phyloP scores from a whole-genome alignment of 2,329 filamentous ascomycete genomes.

The Decorospora gaudefroyi region DNA sequence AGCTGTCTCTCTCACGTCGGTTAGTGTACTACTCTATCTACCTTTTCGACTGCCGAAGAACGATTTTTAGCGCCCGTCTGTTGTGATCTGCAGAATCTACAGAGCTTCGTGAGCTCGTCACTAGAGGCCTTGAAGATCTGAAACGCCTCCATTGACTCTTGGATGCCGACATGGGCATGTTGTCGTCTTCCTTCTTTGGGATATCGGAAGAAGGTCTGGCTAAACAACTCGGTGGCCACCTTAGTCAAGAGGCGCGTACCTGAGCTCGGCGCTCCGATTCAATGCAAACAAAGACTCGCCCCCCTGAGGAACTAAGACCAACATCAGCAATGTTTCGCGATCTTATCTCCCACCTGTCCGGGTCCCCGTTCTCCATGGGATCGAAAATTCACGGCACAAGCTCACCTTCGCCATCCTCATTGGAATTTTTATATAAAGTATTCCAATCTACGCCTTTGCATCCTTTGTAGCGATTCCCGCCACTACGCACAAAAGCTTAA shows the following conservation, averaged over 20 bases:
- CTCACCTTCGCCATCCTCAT: background rate
- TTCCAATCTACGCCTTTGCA: background rate
- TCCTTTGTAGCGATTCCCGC: background rate
- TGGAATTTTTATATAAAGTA: background rate
- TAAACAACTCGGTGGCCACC: background rate
- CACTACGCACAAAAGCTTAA: background rate
- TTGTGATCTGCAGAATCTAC: no score
- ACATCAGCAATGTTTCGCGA: background rate
- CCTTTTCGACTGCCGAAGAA: no score
- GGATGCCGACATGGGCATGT: no score
- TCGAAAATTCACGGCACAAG: background rate
- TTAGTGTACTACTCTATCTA: no score
- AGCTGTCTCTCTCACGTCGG: no score
- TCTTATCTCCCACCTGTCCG: background rate
- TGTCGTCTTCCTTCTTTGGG: background rate
- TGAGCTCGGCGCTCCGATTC: background rate
- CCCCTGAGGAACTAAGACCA: no score
- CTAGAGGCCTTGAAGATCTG: no score
- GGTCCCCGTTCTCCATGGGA: background rate
- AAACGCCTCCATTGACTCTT: no score
- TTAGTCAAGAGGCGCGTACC: background rate
- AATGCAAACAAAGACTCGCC: no score
- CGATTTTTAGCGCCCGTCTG: no score
- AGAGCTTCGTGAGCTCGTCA: no score
- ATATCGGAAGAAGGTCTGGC: background rate